Base-by-base conservation (phyloP, 1,284 basidiomycete species). In the Austroboletus olivaceoglutinosus region DNA sequence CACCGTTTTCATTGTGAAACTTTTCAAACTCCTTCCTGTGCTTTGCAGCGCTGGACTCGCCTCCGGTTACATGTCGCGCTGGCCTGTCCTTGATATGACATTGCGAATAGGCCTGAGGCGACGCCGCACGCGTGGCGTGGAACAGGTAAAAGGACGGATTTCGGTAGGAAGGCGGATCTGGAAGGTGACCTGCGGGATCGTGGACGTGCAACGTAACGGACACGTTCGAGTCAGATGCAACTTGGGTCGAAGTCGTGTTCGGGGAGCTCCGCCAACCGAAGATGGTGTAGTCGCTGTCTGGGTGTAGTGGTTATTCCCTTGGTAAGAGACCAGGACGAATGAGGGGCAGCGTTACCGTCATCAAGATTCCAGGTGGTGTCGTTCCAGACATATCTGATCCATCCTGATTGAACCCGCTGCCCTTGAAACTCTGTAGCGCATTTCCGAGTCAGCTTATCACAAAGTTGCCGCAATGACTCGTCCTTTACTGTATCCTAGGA, bases 1-100 rank as follows among this genome's bases (percentile, higher is more conserved):
- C 95, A 13, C 97, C 96, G 61, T 94, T 94, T 70, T 89, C 89
- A 27, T 78, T 80, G 60, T 96, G 93, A 64, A 97, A 97, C 54
- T 82, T 82, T 59, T 91, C 81, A 61, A 94, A 94, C 46, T 86
- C 82, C 60, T 82, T 84, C 71, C 86, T 89, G 70, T 85, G 79
- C 56, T 81, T 77, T 1, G 81, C 85, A 0, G 78, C 71, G 3
- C 71, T 70, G 40, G 68, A 68, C 50, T 71, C 69, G 19, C 58
- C 58, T 19, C 55, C 60, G 27, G 50, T 27, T 15, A 10, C 30
- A 30, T 57, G 54, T 46, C 59, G 57, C 23, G 45, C n/a, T 4
- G 43, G 42, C 48, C 65, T 66, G 47, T 67, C 72, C 68, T 73
- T 78, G 62, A 13, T 65, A 65, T 58, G 75, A 76, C 38, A 69